These are phyloP conservation scores for Fusarium sp. DNA, from an alignment of 2,329 filamentous ascomycete genomes.

Conservation along the genomic window DNA sequence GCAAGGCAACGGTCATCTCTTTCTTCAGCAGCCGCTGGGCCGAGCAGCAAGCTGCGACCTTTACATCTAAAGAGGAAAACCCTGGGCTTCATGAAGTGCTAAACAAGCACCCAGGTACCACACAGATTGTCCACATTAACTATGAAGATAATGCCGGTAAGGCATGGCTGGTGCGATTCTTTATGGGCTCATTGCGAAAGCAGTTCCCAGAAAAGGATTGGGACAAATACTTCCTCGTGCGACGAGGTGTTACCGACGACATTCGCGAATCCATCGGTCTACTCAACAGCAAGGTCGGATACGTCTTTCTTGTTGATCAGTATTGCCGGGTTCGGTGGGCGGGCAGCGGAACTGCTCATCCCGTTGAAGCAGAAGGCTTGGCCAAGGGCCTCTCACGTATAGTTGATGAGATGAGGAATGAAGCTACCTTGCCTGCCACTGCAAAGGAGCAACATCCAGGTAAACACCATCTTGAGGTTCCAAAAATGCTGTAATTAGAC, in stretches of 20 bases:
- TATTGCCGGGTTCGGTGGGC: constrained; percentile 95
- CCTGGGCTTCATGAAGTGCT: constrained; percentile 75
- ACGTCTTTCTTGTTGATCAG: constrained; percentile 89
- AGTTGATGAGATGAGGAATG: constrained; percentile 66
- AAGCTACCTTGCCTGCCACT: constrained; percentile 49
- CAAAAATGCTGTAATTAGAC: constrained; percentile 44
- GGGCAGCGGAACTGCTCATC: constrained; percentile 77
- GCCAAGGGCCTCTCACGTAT: constrained; percentile 73
- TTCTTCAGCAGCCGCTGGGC: constrained; percentile 90
- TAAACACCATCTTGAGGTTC: constrained; percentile 47
- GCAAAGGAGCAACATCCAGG: constrained; percentile 51
- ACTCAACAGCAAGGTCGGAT: constrained; percentile 92
- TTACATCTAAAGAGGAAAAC: constrained; percentile 74
- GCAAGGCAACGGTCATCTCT: constrained; percentile 81
- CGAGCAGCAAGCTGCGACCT: constrained; percentile 80
- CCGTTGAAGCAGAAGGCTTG: constrained; percentile 74
- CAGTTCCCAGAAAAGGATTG: constrained; percentile 64
- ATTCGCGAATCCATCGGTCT: constrained; percentile 74
- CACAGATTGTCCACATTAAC: constrained; percentile 88
- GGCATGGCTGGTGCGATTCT: constrained; percentile 68
- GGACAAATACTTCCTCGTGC: constrained; percentile 71
- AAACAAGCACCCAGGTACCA: constrained; percentile 61
- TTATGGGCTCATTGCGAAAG: constrained; percentile 64
- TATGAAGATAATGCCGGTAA: constrained; percentile 83
- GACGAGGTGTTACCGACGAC: constrained; percentile 67